Conservation (phyloP, 768 basidiomycete genomes). For the Tricholoma flavovirens region DNA sequence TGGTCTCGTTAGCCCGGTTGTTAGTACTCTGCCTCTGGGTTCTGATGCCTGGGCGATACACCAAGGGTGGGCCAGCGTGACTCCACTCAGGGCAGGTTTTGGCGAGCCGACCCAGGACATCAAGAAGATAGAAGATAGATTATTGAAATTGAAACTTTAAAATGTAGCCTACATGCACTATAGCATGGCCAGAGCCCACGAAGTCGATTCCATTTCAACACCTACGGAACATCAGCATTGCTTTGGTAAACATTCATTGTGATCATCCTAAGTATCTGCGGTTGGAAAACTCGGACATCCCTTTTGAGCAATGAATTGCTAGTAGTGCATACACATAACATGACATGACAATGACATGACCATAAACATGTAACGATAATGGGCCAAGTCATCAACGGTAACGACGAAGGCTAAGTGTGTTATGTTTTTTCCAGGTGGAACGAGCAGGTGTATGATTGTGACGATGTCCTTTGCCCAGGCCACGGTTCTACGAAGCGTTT, state of each 20-base stretch:
- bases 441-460: constrained; percentile 90
- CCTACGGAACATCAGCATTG: too few relatives aligned
- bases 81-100: constrained; percentile 71
- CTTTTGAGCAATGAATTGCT: constrained; percentile 14
- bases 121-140: constrained; percentile 31
- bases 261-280: too few relatives aligned
- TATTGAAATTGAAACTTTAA: constrained; percentile 59
- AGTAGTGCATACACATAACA: constrained; percentile 21
- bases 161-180: too few relatives aligned
- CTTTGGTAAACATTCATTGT: too few relatives aligned
- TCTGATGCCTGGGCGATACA: constrained; percentile 80
- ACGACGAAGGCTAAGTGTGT: constrained; percentile 88
- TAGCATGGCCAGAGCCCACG: too few relatives aligned
- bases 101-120: constrained; percentile 46
- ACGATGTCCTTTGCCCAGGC: constrained; percentile 91
- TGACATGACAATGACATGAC: constrained; percentile 18
- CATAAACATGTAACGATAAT: constrained; percentile 20
- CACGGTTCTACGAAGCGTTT: constrained; percentile 67
- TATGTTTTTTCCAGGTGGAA: constrained; percentile 97
- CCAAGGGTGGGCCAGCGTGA: constrained; percentile 68
- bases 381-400: constrained; percentile 58
- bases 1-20: constrained; percentile 56
- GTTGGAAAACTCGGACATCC: not conserved
- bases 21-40: constrained; percentile 60
- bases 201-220: too few relatives aligned